Evolutionary conservation across 768 basidiomycete species (phyloP), one percentile per base, ranked within the genome.

Genomic region (Leccinum ochraceum): DNA sequence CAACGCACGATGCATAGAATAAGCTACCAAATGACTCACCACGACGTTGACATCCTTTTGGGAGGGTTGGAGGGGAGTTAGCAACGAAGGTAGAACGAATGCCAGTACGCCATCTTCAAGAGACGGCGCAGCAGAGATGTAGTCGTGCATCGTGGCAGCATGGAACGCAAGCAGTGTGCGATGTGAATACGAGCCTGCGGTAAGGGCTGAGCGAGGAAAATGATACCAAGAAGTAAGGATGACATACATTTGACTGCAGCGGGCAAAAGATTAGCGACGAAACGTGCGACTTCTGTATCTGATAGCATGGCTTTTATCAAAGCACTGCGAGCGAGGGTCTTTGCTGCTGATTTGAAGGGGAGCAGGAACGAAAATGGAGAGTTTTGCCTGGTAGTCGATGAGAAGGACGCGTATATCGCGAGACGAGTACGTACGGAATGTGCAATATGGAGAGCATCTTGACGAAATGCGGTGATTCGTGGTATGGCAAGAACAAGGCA

Each of bases 391-490:
- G 0, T 28, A 30, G 55, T 11, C 22, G 11, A 37, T 62, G 42
- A 62, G 66, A 53, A 61, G 53, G 10, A 30, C 3, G 16, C 11
- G n/a, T 7, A 32, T 13, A 16, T 36, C 7, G 3, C 3, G 7
- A 3, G 14, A 58, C 14, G 28, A 44, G 10, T 3, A 77, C 85
- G 26, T 64, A 92, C 90, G 82, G 80, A 59, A 94, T 82, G 66
- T 88, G 84, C 56, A 98, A 77, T 66, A 99, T 94, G 2, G 90
- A 86, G 26, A 97, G 79, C 82, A 98, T 92, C 67, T 97, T 96
- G 9, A 89, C 83, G 74, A 98, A 98, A 71, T 98, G 94, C 0
- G 92, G 87, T 5, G 95, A 91, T 66, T 95, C 93, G 68, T 98
- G 94, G 71, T 96, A 98, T 0, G 97, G 97, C 32, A 98, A 77